These are phyloP conservation scores for Crithidia sp. DNA, from an alignment of 208 protist genomes.

Conservation along the genomic window DNA sequence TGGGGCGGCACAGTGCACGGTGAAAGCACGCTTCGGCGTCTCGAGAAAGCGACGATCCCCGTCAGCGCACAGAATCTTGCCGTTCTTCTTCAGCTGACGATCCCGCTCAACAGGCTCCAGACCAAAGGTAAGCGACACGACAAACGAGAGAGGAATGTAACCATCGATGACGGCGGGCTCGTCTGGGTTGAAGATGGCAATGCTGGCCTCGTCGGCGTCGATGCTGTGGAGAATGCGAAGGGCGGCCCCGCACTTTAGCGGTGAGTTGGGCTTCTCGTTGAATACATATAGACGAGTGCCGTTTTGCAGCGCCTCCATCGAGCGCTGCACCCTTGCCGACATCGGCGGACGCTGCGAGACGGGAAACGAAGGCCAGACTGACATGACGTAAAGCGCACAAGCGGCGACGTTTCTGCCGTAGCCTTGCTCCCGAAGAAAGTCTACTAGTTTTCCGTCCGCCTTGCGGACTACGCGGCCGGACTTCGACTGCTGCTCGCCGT, in stretches of 20 bases:
- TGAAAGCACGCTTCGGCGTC: slow-evolving; percentile 41
- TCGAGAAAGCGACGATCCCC: slow-evolving; percentile 28
- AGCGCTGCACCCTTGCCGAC: slow-evolving; percentile 28
- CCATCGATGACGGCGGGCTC: slow-evolving; percentile 41
- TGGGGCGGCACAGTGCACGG: slow-evolving; percentile 52
- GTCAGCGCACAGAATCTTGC: slow-evolving; percentile 34
- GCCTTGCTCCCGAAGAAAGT: slow-evolving; percentile 14
- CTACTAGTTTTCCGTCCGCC: slow-evolving; percentile 6
- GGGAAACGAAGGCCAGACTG: slow-evolving; percentile 50
- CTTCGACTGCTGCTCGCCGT: neutral
- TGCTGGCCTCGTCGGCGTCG: slow-evolving; percentile 48
- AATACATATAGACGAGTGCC: slow-evolving; percentile 55
- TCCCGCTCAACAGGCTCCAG: slow-evolving; percentile 42
- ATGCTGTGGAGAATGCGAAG: slow-evolving; percentile 48
- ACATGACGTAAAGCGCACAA: slow-evolving; percentile 51
- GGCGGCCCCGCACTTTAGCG: slow-evolving; percentile 39
- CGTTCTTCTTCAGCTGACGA: slow-evolving; percentile 22
- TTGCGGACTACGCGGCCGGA: slow-evolving; percentile 4
- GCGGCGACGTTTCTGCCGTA: slow-evolving; percentile 36
- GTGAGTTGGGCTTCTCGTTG: slow-evolving; percentile 43
- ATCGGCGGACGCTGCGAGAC: slow-evolving; percentile 36
- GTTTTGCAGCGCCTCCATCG: slow-evolving; percentile 39
- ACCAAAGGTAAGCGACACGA: slow-evolving; percentile 39
- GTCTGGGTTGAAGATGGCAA: slow-evolving; percentile 53
- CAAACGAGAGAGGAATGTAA: slow-evolving; percentile 58